Base-by-base conservation (phyloP, 2,329 filamentous ascomycete species). In the Epichloe elymi region DNA sequence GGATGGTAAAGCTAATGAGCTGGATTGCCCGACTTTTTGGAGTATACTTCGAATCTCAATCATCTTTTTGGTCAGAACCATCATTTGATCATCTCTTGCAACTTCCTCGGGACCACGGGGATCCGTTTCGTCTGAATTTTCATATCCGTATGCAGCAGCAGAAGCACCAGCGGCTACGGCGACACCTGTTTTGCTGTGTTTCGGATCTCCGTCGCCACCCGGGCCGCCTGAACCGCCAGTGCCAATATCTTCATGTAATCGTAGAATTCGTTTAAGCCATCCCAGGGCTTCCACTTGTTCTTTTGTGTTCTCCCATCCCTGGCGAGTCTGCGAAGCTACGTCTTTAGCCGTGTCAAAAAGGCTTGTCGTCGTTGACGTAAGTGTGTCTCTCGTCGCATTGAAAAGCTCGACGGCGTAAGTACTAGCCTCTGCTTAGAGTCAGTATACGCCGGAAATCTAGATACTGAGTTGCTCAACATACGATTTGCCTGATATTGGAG, bases 61-160 rank as follows among this genome's bases (percentile, higher is more conserved):
- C 93, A 98, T 98, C 71, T 97, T 97, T 72, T 93, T 91, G 2
- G 94, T 98, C 62, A 98, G 74, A 58, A 96, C 76, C 93, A 98
- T 98, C 91, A 98, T 98, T 68, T 98, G 93, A 65, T 98, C 93
- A 61, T 98, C 93, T 60, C 82, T 82, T 17, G 88, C 87, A 46
- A 78, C 75, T 61, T 86, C 81, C 51, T 84, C 80, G 19, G 71
- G 74, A 8, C 74, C 72, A 51, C 82, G 74, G 4, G 74, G 67
- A 56, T 84, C 80, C 37, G 91, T 80, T 37, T 85, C 80, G 39
- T 74, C 69, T 2, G 81, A 79, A 52, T 83, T 75, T 20, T 88
- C 82, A 60, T 90, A 85, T 38, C 85, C 88, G 63, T 95, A 88
- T 0, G 87, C 88, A 15, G 85, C 80, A 35, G 83, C 87, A 36